Evolutionary conservation across 371 early-diverging fungal genomes (phyloP).

Genomic region (Syncephalastrum contaminatum): DNA sequence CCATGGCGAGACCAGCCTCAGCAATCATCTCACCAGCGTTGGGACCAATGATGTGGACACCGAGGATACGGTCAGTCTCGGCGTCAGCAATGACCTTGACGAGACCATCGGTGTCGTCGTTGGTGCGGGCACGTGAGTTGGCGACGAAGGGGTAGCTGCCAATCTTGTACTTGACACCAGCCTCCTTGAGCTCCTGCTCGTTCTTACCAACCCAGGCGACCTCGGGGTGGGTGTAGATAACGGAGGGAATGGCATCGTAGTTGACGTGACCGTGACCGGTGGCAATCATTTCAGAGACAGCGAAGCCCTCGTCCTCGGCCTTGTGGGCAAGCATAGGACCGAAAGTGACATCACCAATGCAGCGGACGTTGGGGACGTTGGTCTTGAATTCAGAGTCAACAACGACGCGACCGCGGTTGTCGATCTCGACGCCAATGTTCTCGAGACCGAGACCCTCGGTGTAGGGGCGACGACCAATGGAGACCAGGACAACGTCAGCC

Average conservation of each 20-base stretch:
- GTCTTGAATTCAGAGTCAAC: conserved; percentile 91
- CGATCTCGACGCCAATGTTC: conserved; percentile 84
- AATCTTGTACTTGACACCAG: conserved; percentile 81
- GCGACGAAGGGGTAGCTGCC: conserved; percentile 96
- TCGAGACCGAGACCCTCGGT: conserved; percentile 92
- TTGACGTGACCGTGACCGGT: conserved; percentile 96
- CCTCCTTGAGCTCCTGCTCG: conserved; percentile 89
- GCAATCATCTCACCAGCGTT: conserved; percentile 99
- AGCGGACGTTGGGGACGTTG: conserved; percentile 83
- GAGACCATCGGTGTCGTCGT: conserved; percentile 91
- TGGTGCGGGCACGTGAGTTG: conserved; percentile 97
- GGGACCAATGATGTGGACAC: conserved; percentile 97
- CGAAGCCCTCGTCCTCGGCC: conserved; percentile 98
- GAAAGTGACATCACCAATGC: conserved; percentile 96
- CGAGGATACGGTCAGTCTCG: conserved; percentile 94
- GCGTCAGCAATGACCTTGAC: conserved; percentile 96
- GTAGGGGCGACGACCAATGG: conserved; percentile 95
- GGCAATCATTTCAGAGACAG: conserved; percentile 91
- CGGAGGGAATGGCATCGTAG: conserved; percentile 97
- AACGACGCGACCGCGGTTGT: conserved; percentile 88
- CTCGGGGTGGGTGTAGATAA: conserved; percentile 98
- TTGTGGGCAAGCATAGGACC: conserved; percentile 99
- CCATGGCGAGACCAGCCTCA: conserved; percentile 96
- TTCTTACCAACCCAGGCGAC: conserved; percentile 98
- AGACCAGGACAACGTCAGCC: conserved; percentile 91